Evolutionary conservation across 768 basidiomycete species (phyloP).

Genomic region (Kwoniella sp.): DNA sequence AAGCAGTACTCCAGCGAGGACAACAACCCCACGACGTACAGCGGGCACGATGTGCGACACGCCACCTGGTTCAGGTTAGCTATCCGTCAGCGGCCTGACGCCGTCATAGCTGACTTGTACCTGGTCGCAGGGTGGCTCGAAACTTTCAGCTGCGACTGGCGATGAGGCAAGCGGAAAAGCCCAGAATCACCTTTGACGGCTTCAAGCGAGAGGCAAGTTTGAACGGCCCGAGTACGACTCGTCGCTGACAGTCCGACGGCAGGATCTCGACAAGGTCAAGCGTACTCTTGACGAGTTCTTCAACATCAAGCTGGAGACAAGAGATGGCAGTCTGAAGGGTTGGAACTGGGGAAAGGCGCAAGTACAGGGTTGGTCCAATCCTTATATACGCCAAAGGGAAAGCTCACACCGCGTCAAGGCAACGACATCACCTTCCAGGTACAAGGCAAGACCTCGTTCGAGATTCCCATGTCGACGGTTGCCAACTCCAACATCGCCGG

Average conservation of each 20-base stretch:
- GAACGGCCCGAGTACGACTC: neutral
- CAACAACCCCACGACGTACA: conserved; percentile 52
- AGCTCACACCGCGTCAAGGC: conserved; percentile 54
- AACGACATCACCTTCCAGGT: conserved; percentile 87
- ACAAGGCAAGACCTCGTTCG: conserved; percentile 80
- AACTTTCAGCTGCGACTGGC: conserved; percentile 84
- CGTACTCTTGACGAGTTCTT: conserved; percentile 81
- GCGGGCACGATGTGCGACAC: conserved; percentile 26
- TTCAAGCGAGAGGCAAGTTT: conserved; percentile 76
- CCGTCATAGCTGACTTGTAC: neutral
- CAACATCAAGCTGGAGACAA: conserved; percentile 73
- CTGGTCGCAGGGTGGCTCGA: conserved; percentile 63
- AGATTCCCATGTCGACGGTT: conserved; percentile 76
- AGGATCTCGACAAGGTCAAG: conserved; percentile 89
- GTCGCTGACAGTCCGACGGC: neutral
- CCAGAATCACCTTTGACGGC: conserved; percentile 82
- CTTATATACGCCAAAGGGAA: neutral
- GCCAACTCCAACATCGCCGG: conserved; percentile 97
- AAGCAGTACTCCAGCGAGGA: conserved; percentile 63
- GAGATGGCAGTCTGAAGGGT: conserved; percentile 83
- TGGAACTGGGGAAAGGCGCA: conserved; percentile 78
- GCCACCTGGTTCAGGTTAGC: conserved; percentile 44
- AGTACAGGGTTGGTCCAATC: neutral
- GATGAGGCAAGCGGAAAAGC: conserved; percentile 61
- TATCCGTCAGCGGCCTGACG: neutral